Percentiles rank a stretch among this genome's conserved stretches.
Conservation (phyloP, 306 rosid genomes). For the Rosa rugosa region DNA sequence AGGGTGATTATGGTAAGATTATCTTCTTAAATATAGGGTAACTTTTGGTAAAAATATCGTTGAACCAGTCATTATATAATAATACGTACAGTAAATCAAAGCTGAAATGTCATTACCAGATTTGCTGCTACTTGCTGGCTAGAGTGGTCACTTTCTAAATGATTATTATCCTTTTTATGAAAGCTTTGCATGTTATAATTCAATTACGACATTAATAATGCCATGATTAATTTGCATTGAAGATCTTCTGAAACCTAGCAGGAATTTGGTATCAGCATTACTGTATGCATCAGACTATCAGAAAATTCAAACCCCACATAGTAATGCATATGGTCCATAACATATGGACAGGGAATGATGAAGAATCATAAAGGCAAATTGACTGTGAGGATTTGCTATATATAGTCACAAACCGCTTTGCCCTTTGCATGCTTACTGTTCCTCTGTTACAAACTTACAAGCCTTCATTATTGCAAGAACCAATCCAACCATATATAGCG, state of each 20-base stretch:
- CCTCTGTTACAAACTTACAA: background rate
- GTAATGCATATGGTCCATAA: slow-evolving; percentile 3
- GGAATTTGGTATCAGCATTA: slow-evolving; percentile 3
- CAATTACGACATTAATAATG: background rate
- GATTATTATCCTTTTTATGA: slow-evolving; percentile 9
- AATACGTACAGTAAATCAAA: background rate
- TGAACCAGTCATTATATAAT: background rate
- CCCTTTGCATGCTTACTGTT: background rate
- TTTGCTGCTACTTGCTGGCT: background rate
- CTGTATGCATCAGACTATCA: background rate
- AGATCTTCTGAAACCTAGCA: slow-evolving; percentile 2
- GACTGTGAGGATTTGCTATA: background rate
- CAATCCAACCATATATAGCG: background rate
- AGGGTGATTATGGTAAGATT: background rate
- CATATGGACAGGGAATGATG: background rate
- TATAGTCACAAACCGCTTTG: slow-evolving; percentile 8
- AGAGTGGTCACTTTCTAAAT: slow-evolving; percentile 13
- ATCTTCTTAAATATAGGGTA: background rate
- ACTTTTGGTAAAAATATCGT: background rate
- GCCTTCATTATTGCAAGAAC: background rate
- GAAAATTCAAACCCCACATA: slow-evolving; percentile 3
- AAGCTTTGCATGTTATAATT: background rate
- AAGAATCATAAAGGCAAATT: slow-evolving; percentile 3
- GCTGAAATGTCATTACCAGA: slow-evolving; percentile 6
- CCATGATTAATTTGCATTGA: slow-evolving; percentile 3